These are phyloP conservation scores for Saccharomycopsis fibuligera DNA, from an alignment of 805 yeast species.

Conservation along the genomic window DNA sequence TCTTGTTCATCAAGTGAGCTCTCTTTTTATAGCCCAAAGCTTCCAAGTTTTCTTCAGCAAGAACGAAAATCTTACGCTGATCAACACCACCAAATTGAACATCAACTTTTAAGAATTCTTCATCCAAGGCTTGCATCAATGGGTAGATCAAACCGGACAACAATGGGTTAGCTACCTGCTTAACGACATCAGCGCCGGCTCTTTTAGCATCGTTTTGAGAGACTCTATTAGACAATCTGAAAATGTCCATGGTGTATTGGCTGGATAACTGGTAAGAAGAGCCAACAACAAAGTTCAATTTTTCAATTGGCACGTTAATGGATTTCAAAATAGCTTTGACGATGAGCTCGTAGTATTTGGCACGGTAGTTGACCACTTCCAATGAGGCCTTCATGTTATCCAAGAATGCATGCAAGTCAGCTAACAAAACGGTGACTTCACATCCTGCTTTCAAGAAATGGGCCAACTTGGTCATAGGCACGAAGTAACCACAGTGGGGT, in stretches of 20 bases:
- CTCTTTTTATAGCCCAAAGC: constrained; percentile 90
- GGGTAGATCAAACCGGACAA: constrained; percentile 94
- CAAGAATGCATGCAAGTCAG: constrained; percentile 93
- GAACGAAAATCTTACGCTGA: constrained; percentile 93
- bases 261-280: constrained; percentile 79
- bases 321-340: constrained; percentile 82
- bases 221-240: constrained; percentile 75
- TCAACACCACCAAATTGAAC: constrained; percentile 99
- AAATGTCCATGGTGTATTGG: constrained; percentile 83
- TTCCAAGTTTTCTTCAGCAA: constrained; percentile 92
- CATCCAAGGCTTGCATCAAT: constrained; percentile 97
- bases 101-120: constrained; percentile 80
- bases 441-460: constrained; percentile 94
- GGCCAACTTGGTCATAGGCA: constrained; percentile 94
- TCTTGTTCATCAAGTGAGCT: constrained; percentile 96
- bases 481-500: constrained; percentile 98
- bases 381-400: constrained; percentile 98
- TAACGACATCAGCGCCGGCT: constrained; percentile 99
- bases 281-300: constrained; percentile 77
- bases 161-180: constrained; percentile 91
- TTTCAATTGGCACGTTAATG: constrained; percentile 88
- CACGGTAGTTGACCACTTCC: constrained; percentile 84
- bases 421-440: constrained; percentile 84
- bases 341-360: constrained; percentile 76
- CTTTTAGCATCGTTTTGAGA: constrained; percentile 95